Base-by-base conservation (phyloP, 2,329 filamentous ascomycete genomes). In the Epichloe sp. region DNA sequence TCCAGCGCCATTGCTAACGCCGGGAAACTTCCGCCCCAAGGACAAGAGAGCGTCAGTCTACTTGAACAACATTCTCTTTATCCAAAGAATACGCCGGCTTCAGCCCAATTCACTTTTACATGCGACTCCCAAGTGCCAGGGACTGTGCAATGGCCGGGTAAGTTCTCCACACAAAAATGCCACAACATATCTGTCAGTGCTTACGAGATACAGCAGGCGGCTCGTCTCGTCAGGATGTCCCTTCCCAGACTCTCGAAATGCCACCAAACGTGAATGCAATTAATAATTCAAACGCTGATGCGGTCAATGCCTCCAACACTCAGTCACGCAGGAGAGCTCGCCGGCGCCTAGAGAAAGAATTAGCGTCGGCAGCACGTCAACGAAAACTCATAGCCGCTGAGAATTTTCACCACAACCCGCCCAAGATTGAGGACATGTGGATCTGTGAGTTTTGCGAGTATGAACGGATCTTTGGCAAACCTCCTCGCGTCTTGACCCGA, bases 361-460 rank as follows among this genome's bases (percentile, higher is more conserved):
- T 93, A 56, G 73, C 79, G 1, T 69, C 81, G 54, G 88, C 89
- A 52, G 90, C 88, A 26, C 81, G 82, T 23, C 81, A 88, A 57
- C 85, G 93, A 6, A 84, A 85, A 53, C 78, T 86, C 45, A 78
- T 87, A 61, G 86, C 93, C 54, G 79, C 86, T 59, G 84, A 86
- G 56, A 77, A 80, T 52, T 94, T 93, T 65, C 80, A 80, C 55
- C 82, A 86, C 59, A 83, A 86, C 60, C 85, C 86, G 1, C 85
- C 86, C 2, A 69, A 71, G 35, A 58, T 59, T 2, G 85, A 88
- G 57, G 87, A 95, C 54, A 78, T 89, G 48, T 97, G 90, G 87
- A 89, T 97, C 45, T 98, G 93, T 69, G 88, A 96, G 62, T 97
- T 97, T 65, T 98, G 93, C 72, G 93, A 98, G 67, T 98, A 96